phyloP scores from a whole-genome alignment of 2,329 filamentous ascomycete species.

The Apiospora malaysiana region DNA sequence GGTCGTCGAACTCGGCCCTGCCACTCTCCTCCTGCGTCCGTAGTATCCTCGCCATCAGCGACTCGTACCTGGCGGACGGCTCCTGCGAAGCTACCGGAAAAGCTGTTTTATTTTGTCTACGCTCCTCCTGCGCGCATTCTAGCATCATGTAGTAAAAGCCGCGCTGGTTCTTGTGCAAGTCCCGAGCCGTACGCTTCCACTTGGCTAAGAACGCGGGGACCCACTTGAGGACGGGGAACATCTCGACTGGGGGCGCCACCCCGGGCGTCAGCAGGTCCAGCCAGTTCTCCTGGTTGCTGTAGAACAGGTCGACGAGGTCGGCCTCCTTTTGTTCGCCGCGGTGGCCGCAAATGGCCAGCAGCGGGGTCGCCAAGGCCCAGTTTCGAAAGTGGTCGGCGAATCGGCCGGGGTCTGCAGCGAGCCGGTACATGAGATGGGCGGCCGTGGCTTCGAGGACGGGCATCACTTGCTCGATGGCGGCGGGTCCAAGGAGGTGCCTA shows the following conservation, averaged over 20 bases:
- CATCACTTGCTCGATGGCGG: slow-evolving; percentile 13
- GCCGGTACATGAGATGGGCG: slow-evolving; percentile 20
- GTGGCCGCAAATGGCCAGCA: slow-evolving; percentile 24
- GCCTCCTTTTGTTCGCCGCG: slow-evolving; percentile 21
- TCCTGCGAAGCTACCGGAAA: background rate
- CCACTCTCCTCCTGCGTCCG: slow-evolving; percentile 21
- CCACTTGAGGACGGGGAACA: slow-evolving; percentile 25
- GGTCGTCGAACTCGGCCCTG: slow-evolving; percentile 25
- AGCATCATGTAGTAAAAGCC: slow-evolving; percentile 26
- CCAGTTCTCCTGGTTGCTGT: slow-evolving; percentile 25
- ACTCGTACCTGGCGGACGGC: background rate
- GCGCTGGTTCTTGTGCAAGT: slow-evolving; percentile 21
- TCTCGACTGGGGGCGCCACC: slow-evolving; percentile 23
- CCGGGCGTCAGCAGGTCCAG: slow-evolving; percentile 24
- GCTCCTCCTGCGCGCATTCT: slow-evolving; percentile 21
- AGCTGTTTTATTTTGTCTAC: background rate
- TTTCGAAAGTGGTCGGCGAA: slow-evolving; percentile 22
- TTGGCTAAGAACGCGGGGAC: slow-evolving; percentile 23
- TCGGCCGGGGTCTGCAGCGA: slow-evolving; percentile 10
- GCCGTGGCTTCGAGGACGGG: slow-evolving; percentile 23
- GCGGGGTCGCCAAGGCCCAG: slow-evolving; percentile 22
- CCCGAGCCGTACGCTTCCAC: slow-evolving; percentile 24
- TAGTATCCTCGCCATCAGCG: slow-evolving; percentile 24
- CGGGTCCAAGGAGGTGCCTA: slow-evolving; percentile 19
- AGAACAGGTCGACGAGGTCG: slow-evolving; percentile 21